phyloP scores from a whole-genome alignment of 2,329 filamentous ascomycete species.

The Hortaea werneckii region DNA sequence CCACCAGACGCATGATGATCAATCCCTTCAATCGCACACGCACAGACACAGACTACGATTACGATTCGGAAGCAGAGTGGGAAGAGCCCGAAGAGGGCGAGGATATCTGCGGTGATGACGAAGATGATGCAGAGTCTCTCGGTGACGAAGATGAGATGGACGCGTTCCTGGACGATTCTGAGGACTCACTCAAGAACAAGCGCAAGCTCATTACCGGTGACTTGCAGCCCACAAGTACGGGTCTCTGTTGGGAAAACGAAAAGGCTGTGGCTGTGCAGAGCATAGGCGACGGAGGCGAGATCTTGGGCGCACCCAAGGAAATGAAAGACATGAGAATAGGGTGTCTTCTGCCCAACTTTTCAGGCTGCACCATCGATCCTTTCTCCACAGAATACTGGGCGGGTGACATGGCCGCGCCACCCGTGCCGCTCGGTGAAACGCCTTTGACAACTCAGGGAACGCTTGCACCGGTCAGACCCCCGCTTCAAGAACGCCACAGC shows the following conservation, averaged over 20 bases:
- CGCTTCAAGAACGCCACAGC: conserved; percentile 29
- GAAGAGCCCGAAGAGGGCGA: conserved; percentile 59
- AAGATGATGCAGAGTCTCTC: conserved; percentile 59
- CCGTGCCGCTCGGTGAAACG: conserved; percentile 11
- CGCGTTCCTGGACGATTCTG: conserved; percentile 79
- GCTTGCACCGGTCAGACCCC: conserved; percentile 22
- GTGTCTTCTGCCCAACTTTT: conserved; percentile 19
- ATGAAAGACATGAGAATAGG: conserved; percentile 18
- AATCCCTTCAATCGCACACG: conserved; percentile 48
- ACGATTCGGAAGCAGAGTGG: conserved; percentile 82
- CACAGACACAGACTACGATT: conserved; percentile 63
- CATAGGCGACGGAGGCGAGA: conserved; percentile 25
- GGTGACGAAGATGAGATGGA: conserved; percentile 79
- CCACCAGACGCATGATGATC: conserved; percentile 40
- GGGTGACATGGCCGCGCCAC: conserved; percentile 16
- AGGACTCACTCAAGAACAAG: conserved; percentile 51
- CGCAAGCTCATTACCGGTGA: conserved; percentile 52
- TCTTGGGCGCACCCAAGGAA: conserved; percentile 2
- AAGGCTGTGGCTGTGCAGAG: conserved; percentile 39
- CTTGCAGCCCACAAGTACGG: conserved; percentile 66
- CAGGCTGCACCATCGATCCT: conserved; percentile 60
- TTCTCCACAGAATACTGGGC: conserved; percentile 76
- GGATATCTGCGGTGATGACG: conserved; percentile 54
- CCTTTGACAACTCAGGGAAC: conserved; percentile 1
- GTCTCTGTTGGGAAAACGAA: conserved; percentile 71